A percentile compares a stretch with the other conserved stretches of the same genome.
These are phyloP conservation scores for Mortierella hygrophila DNA, from an alignment of 192 early-diverging fungal genomes.

Conservation along the genomic window DNA sequence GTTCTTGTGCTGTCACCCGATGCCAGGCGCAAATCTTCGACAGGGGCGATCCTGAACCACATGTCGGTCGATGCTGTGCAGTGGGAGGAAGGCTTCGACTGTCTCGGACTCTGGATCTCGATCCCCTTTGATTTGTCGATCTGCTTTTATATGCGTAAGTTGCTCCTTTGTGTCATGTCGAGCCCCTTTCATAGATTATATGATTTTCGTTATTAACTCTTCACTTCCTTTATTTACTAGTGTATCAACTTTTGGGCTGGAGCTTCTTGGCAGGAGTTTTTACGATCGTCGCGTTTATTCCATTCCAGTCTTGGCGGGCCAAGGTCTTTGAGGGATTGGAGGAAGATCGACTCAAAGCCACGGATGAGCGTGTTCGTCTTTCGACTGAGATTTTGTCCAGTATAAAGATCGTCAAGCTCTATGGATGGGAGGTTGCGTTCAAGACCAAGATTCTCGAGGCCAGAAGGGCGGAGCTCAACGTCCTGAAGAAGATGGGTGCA, in stretches of 20 bases:
- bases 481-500: conserved; percentile 10
- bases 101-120: conserved; percentile 21
- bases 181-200: no score
- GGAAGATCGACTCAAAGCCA: conserved; percentile 47
- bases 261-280: conserved; percentile 48
- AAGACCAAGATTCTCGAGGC: conserved; percentile 14
- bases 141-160: conserved; percentile 41
- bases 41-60: conserved; percentile 56
- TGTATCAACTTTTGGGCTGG: conserved; percentile 49
- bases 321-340: conserved; percentile 32
- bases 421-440: conserved; percentile 56
- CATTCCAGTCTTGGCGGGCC: conserved; percentile 47
- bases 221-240: background rate
- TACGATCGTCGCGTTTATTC: conserved; percentile 28
- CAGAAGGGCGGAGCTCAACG: conserved; percentile 12
- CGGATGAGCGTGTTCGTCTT: conserved; percentile 54
- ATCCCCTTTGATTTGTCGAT: conserved; percentile 40
- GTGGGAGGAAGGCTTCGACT: conserved; percentile 33
- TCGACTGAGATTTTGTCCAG: conserved; percentile 48
- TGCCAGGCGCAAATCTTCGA: conserved; percentile 36
- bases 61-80: conserved; percentile 53
- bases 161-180: no score
- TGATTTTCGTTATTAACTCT: no score
- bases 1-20: conserved; percentile 49
- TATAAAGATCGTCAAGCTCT: conserved; percentile 58